Percentiles rank a stretch among this genome's conserved stretches.
Evolutionary conservation across 495 filamentous ascomycete species (phyloP).

Genomic region (Penicillium macrosclerotiorum): DNA sequence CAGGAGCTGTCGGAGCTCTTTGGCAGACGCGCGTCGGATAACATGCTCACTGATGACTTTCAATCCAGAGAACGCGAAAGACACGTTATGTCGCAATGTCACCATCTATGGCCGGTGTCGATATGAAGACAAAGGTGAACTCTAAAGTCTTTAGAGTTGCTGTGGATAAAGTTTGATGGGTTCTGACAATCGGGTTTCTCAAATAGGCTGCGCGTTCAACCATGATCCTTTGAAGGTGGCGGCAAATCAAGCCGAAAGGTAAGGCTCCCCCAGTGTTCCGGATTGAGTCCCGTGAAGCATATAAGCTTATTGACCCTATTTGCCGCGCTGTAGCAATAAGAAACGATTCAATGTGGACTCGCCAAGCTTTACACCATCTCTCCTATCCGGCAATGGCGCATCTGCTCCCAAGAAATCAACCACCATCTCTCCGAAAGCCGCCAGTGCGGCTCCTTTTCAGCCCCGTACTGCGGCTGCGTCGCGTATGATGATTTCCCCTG

Average conservation of each 20-base stretch:
- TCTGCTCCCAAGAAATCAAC: conserved; percentile 56
- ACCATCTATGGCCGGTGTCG: conserved; percentile 92
- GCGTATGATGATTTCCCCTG: conserved; percentile 30
- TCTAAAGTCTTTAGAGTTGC: background rate
- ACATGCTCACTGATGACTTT: conserved; percentile 8
- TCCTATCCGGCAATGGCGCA: conserved; percentile 49
- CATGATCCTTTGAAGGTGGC: conserved; percentile 69
- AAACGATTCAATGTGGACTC: conserved; percentile 94
- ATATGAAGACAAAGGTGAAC: conserved; percentile 74
- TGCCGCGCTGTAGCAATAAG: conserved; percentile 47
- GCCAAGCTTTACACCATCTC: conserved; percentile 84
- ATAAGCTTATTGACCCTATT: no score
- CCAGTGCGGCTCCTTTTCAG: conserved; percentile 87
- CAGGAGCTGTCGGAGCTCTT: conserved; percentile 1
- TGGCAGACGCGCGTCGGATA: background rate
- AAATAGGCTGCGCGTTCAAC: conserved; percentile 78
- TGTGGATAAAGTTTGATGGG: background rate
- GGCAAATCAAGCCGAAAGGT: conserved; percentile 59
- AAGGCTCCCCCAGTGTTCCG: no score
- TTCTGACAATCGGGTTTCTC: conserved; percentile 27
- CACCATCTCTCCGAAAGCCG: conserved; percentile 81
- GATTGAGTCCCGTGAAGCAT: no score
- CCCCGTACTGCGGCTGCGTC: conserved; percentile 51
- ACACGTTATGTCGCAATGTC: conserved; percentile 89
- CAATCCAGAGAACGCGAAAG: conserved; percentile 65